Evolutionary conservation across 1,284 basidiomycete species (phyloP).

Genomic region (Phellinidium pouzarii): DNA sequence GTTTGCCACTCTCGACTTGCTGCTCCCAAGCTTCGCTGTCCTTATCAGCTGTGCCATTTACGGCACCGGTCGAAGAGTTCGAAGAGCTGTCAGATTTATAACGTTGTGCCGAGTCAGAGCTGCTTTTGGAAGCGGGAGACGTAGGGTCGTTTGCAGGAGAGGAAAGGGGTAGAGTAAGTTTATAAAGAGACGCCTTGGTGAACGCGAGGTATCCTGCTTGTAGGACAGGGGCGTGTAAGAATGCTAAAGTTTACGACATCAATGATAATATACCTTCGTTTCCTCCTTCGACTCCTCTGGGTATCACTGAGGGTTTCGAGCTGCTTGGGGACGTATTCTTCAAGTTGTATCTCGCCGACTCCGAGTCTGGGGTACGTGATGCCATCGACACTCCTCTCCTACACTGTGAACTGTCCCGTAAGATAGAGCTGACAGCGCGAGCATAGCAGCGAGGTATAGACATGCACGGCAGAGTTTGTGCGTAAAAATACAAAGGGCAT

Average conservation of each 20-base stretch:
- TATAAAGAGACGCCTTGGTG: slow-evolving; percentile 18
- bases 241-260: no score
- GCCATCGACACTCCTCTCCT: no score
- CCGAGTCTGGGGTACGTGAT: no score
- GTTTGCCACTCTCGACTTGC: slow-evolving; percentile 2
- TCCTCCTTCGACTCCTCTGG: not conserved
- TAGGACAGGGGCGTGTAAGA: not conserved
- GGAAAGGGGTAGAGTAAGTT: slow-evolving; percentile 16
- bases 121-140: not conserved
- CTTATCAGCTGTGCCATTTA: not conserved
- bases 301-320: not conserved
- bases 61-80: not conserved
- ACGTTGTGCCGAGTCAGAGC: not conserved
- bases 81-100: not conserved
- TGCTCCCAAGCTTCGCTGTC: slow-evolving; percentile 6
- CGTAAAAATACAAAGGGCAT: no score
- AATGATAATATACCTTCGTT: slow-evolving; percentile 6
- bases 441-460: not conserved
- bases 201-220: slow-evolving; percentile 17
- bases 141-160: not conserved
- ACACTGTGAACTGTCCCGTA: not conserved
- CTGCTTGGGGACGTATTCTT: slow-evolving; percentile 9
- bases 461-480: no score
- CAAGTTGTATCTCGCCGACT: not conserved
- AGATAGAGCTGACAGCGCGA: not conserved